A percentile compares a stretch with the other conserved stretches of the same genome.
Evolutionary conservation across 2,329 filamentous ascomycete genomes (phyloP).

Genomic region (Metarhizium humberi): DNA sequence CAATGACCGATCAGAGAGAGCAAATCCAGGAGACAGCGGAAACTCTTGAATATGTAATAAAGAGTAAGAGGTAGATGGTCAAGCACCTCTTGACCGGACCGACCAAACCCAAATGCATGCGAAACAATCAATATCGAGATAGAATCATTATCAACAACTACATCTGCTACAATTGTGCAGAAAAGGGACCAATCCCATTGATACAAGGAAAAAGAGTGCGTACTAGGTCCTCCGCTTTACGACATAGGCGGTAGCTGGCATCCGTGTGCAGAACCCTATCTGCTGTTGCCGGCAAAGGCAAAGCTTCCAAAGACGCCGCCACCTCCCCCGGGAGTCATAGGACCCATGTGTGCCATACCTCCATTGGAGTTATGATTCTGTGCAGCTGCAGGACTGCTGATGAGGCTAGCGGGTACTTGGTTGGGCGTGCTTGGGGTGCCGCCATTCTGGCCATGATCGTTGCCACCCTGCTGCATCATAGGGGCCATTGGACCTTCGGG

Average conservation of each 20-base stretch:
- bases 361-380: constrained; percentile 48
- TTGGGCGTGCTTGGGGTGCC: constrained; percentile 57
- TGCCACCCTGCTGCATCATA: constrained; percentile 23
- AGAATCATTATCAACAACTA: not conserved
- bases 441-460: constrained; percentile 28
- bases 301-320: constrained; percentile 72
- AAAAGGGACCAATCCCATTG: not conserved
- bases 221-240: not conserved
- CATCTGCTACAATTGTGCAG: not conserved
- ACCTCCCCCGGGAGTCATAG: constrained; percentile 69
- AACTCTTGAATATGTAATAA: not conserved
- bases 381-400: constrained; percentile 34
- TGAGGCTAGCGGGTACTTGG: constrained; percentile 46
- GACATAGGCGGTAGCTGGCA: constrained; percentile 7
- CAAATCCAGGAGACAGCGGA: not conserved
- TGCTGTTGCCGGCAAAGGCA: constrained; percentile 36
- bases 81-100: not conserved
- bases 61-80: not conserved
- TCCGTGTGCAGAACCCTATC: constrained; percentile 16
- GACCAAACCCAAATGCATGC: not conserved
- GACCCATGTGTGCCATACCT: constrained; percentile 45
- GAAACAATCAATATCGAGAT: not conserved
- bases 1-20: not conserved
- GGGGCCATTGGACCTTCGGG: constrained; percentile 41
- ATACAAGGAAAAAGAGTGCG: not conserved